phyloP scores from a whole-genome alignment of 768 basidiomycete genomes.

The Boletus rex-veris region DNA sequence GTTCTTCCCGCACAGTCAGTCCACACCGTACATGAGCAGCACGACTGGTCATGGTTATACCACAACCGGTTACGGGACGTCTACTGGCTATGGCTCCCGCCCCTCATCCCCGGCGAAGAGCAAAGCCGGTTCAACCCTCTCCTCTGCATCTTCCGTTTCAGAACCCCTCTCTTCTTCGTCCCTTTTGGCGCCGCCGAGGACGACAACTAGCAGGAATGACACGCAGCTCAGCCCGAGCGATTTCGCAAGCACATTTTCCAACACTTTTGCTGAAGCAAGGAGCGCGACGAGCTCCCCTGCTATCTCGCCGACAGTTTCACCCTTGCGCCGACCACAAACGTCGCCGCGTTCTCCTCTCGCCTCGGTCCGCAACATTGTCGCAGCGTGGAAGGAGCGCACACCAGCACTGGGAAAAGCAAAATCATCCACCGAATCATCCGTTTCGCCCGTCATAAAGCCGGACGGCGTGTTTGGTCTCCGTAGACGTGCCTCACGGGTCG shows the following conservation, averaged over 20 bases:
- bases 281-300: conserved; percentile 22
- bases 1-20: conserved; percentile 33
- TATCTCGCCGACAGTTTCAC: conserved; percentile 43
- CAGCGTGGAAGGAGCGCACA: conserved; percentile 77
- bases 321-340: conserved; percentile 59
- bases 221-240: conserved; percentile 37
- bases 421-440: conserved; percentile 38
- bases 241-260: conserved; percentile 36
- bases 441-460: conserved; percentile 32
- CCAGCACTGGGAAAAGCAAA: conserved; percentile 39
- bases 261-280: conserved; percentile 39
- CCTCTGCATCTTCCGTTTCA: conserved; percentile 12
- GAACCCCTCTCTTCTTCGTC: conserved; percentile 35
- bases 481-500: conserved; percentile 30
- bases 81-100: conserved; percentile 37
- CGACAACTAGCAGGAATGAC: conserved; percentile 21
- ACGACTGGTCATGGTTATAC: conserved; percentile 36
- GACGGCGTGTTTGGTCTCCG: conserved; percentile 35
- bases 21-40: conserved; percentile 38
- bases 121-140: conserved; percentile 32
- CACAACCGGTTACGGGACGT: conserved; percentile 30
- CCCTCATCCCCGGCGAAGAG: conserved; percentile 49
- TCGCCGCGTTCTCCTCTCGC: conserved; percentile 70
- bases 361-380: conserved; percentile 75
- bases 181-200: conserved; percentile 48